Percentiles rank a stretch among this genome's conserved stretches.
Evolutionary conservation across 495 filamentous ascomycete species (phyloP).

Genomic region (Annulohypoxylon maeteangense): DNA sequence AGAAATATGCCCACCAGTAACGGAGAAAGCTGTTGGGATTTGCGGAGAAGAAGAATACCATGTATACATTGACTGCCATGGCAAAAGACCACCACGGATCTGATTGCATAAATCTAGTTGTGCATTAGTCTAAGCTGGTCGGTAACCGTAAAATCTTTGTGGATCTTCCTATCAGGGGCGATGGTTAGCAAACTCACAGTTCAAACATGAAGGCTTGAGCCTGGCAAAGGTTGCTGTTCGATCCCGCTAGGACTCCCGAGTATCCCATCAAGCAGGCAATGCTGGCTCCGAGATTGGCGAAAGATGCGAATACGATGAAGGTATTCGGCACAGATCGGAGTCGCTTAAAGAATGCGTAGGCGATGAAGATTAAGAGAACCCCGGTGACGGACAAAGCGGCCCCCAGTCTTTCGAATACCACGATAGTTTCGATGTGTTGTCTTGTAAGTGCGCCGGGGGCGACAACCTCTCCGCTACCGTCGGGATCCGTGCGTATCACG

Average conservation of each 20-base stretch:
- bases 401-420: conserved; percentile 58
- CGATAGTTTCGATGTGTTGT: conserved; percentile 49
- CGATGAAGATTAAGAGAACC: conserved; percentile 74
- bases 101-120: conserved; percentile 65
- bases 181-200: conserved; percentile 54
- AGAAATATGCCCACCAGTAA: conserved; percentile 74
- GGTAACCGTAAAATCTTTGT: neutral
- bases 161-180: neutral
- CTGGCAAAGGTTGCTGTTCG: conserved; percentile 69
- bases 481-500: conserved; percentile 17
- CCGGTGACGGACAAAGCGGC: conserved; percentile 72
- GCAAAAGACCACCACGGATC: conserved; percentile 72
- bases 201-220: conserved; percentile 80
- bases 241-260: conserved; percentile 62
- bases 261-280: conserved; percentile 77
- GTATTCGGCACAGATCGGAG: conserved; percentile 83
- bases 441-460: conserved; percentile 22
- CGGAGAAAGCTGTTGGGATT: conserved; percentile 70
- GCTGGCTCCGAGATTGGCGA: conserved; percentile 83
- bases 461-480: conserved; percentile 8
- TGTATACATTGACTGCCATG: conserved; percentile 88
- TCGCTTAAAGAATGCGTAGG: conserved; percentile 68
- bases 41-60: conserved; percentile 82
- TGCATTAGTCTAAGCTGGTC: conserved; percentile 17
- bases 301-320: conserved; percentile 83